Evolutionary conservation across 2,329 filamentous ascomycete genomes (phyloP).

Genomic region (Monosporascus sp.): DNA sequence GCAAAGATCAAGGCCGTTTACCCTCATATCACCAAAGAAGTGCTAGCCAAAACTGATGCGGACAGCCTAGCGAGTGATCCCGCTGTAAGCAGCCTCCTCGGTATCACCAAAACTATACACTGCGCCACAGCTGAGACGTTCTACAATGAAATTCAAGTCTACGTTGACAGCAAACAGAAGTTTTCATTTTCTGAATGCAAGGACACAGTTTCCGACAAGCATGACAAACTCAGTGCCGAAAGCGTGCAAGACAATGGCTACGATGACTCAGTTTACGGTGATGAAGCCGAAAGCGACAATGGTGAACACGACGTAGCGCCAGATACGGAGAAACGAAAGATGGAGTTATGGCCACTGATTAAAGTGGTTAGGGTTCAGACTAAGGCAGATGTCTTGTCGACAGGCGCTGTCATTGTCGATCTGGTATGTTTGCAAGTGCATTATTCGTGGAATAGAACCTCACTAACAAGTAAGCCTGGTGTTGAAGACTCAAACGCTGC

Average conservation of each 20-base stretch:
- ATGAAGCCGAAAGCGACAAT: background rate
- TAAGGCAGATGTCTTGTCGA: conserved; percentile 44
- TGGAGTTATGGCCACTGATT: conserved; percentile 36
- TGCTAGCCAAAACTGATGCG: conserved; percentile 11
- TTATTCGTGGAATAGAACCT: background rate
- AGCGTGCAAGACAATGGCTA: background rate
- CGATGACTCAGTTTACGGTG: background rate
- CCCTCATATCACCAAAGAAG: conserved; percentile 14
- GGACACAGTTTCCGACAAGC: background rate
- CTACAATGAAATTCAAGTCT: conserved; percentile 40
- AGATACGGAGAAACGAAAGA: conserved; percentile 8
- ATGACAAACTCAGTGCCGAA: background rate
- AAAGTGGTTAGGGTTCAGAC: conserved; percentile 40
- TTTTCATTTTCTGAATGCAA: background rate
- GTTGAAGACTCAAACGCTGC: conserved; percentile 56
- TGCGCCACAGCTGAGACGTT: conserved; percentile 34
- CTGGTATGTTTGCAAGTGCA: conserved; percentile 29
- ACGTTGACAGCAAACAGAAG: conserved; percentile 52
- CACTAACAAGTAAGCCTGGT: conserved; percentile 38
- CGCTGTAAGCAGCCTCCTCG: conserved; percentile 38
- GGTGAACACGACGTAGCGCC: background rate
- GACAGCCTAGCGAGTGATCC: conserved; percentile 38
- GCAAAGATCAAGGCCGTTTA: conserved; percentile 36
- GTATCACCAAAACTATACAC: conserved; percentile 35
- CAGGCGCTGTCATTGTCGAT: conserved; percentile 52